Evolutionary conservation across 257 asterid genomes (phyloP).

Genomic region (Scutellaria galericulata): DNA sequence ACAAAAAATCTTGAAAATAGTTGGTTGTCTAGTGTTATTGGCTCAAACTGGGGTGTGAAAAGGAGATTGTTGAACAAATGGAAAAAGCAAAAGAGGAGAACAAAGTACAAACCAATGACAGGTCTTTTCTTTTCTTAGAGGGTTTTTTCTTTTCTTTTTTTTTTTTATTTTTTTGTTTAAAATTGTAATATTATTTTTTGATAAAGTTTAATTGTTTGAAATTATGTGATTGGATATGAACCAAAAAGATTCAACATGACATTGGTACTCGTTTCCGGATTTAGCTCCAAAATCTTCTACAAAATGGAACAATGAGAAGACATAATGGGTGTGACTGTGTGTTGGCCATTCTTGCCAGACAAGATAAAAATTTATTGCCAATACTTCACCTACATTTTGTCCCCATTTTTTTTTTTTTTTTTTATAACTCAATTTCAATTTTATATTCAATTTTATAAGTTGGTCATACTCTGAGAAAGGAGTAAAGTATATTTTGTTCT

Average conservation of each 20-base stretch:
- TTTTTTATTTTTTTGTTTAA: neutral
- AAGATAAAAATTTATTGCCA: neutral
- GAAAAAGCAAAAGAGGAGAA: slow-evolving; percentile 35
- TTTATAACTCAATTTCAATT: too few species aligned
- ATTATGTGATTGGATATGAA: slow-evolving; percentile 35
- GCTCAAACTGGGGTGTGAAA: slow-evolving; percentile 27
- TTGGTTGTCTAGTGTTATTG: slow-evolving; percentile 16
- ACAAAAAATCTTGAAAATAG: slow-evolving; percentile 9
- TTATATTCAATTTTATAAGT: too few species aligned
- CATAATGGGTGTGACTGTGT: slow-evolving; percentile 41
- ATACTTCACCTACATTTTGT: slow-evolving; percentile 1
- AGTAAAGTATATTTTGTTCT: too few species aligned
- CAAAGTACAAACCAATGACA: slow-evolving; percentile 27
- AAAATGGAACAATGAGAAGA: slow-evolving; percentile 52
- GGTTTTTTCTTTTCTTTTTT: neutral
- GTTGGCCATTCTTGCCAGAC: slow-evolving; percentile 35
- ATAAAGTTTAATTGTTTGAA: neutral
- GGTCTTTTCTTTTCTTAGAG: slow-evolving; percentile 35
- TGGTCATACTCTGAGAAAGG: too few species aligned
- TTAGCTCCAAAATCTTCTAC: slow-evolving; percentile 54
- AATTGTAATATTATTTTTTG: neutral
- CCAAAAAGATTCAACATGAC: slow-evolving; percentile 42
- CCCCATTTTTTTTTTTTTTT: neutral
- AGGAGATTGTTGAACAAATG: slow-evolving; percentile 15
- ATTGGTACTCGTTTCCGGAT: slow-evolving; percentile 44